A percentile compares a stretch with the other conserved stretches of the same genome.
These are phyloP conservation scores for Sporobolomyces phaffii DNA, from an alignment of 768 basidiomycete species.

Conservation along the genomic window DNA sequence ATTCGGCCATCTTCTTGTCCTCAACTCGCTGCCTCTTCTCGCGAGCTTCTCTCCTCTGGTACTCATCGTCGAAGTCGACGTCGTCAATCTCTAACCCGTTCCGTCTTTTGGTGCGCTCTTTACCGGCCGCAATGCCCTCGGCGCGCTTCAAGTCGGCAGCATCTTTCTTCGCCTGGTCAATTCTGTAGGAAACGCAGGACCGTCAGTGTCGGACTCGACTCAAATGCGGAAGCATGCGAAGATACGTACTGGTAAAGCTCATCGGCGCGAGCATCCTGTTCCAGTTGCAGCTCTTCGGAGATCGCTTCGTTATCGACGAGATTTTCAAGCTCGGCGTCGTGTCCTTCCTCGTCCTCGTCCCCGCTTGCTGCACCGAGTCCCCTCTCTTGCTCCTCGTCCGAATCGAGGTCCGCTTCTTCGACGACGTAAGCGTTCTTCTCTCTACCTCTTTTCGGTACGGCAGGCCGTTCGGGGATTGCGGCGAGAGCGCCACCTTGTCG, in stretches of 20 bases:
- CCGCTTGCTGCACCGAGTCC: conserved; percentile 16
- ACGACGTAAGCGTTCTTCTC: conserved; percentile 19
- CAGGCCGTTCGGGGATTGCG: not conserved
- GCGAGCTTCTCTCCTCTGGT: not conserved
- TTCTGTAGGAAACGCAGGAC: not conserved
- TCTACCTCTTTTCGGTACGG: not conserved
- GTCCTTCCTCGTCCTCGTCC: conserved; percentile 28
- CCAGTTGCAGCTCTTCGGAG: conserved; percentile 8
- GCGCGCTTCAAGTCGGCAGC: conserved; percentile 8
- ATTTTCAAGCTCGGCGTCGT: conserved; percentile 29
- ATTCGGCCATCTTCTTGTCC: not conserved
- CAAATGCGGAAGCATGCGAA: no score
- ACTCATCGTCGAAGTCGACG: conserved; percentile 38
- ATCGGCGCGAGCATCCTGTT: conserved; percentile 6
- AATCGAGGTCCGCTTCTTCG: conserved; percentile 19
- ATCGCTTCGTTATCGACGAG: conserved; percentile 32
- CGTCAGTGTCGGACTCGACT: not conserved
- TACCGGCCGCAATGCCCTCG: conserved; percentile 28
- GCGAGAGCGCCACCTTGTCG: conserved; percentile 4
- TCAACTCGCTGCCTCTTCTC: conserved; percentile 14
- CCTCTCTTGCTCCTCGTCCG: conserved; percentile 25
- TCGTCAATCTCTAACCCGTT: conserved; percentile 18
- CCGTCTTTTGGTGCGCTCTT: conserved; percentile 26
- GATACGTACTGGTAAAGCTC: conserved; percentile 23
- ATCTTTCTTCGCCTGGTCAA: conserved; percentile 20